Evolutionary conservation across 345 rosid species (phyloP).

Genomic region (Chamaenerion angustifolium): DNA sequence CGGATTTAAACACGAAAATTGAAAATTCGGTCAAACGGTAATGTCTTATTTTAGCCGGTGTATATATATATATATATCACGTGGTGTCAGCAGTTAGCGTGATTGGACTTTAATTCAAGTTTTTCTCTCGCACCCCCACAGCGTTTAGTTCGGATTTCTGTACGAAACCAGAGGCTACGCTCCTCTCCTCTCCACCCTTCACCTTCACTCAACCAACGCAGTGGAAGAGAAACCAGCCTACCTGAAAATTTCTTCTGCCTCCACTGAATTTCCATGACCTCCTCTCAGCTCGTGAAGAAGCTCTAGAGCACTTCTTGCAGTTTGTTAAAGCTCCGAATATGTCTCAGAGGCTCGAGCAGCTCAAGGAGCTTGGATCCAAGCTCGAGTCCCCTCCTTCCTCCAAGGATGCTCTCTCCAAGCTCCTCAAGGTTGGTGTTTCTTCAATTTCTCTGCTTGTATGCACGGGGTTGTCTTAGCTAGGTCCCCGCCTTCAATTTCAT

Average conservation of each 20-base stretch:
- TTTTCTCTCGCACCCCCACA: no score
- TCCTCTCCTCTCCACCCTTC: no score
- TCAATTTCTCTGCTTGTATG: conserved; percentile 1
- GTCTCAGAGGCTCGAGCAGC: conserved; percentile 57
- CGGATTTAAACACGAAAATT: no score
- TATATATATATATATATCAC: no score
- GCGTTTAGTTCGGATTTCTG: no score
- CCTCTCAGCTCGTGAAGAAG: conserved; percentile 6
- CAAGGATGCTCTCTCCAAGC: conserved; percentile 68
- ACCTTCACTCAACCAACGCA: no score
- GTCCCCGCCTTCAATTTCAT: conserved; percentile 5
- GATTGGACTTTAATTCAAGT: no score
- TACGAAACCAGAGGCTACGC: no score
- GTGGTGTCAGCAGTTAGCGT: no score
- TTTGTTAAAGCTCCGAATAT: conserved; percentile 13
- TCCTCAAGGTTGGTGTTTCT: conserved; percentile 56
- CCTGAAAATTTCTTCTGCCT: not conserved
- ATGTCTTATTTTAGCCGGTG: no score
- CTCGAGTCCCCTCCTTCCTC: conserved; percentile 56
- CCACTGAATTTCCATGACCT: conserved; percentile 2
- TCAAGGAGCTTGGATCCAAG: conserved; percentile 82
- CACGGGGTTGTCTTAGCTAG: not conserved
- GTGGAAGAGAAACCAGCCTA: no score
- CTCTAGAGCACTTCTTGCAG: conserved; percentile 4
- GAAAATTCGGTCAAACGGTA: no score